Evolutionary conservation across 805 yeast genomes (phyloP).

Genomic region (Candida endomychidarum): DNA sequence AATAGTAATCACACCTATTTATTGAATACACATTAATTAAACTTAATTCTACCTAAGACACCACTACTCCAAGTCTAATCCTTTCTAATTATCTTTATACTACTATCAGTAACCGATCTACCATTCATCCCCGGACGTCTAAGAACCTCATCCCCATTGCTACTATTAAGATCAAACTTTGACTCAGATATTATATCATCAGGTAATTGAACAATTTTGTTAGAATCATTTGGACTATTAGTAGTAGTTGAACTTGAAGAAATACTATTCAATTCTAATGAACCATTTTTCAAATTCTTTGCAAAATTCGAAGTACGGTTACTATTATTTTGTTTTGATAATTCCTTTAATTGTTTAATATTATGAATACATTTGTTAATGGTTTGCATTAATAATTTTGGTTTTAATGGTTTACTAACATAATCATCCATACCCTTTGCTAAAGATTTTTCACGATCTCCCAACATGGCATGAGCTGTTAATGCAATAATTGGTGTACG

Average conservation of each 20-base stretch:
- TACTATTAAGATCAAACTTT: constrained; percentile 24
- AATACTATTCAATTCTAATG: constrained; percentile 22
- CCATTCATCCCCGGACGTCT: constrained; percentile 18
- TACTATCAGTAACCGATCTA: constrained; percentile 34
- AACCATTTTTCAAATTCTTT: constrained; percentile 39
- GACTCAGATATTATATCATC: constrained; percentile 20
- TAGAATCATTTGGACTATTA: constrained; percentile 12
- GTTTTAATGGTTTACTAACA: constrained; percentile 83
- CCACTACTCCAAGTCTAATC: neutral
- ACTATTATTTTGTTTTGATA: constrained; percentile 47
- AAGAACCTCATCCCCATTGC: constrained; percentile 17
- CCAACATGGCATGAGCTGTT: constrained; percentile 94
- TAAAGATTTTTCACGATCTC: constrained; percentile 82
- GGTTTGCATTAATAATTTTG: constrained; percentile 78
- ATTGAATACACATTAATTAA: neutral
- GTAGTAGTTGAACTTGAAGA: constrained; percentile 7
- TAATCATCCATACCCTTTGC: constrained; percentile 93
- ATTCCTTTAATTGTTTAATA: constrained; percentile 59
- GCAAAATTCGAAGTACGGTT: constrained; percentile 48
- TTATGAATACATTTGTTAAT: constrained; percentile 80
- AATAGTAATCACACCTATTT: neutral
- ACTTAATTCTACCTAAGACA: neutral
- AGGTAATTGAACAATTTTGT: constrained; percentile 10
- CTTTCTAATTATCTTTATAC: constrained; percentile 2
- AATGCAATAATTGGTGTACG: constrained; percentile 87